Percentiles rank a stretch among this genome's conserved stretches.
Evolutionary conservation across 176 grass and related monocot genomes (phyloP).

Genomic region (Bromus sterilis): DNA sequence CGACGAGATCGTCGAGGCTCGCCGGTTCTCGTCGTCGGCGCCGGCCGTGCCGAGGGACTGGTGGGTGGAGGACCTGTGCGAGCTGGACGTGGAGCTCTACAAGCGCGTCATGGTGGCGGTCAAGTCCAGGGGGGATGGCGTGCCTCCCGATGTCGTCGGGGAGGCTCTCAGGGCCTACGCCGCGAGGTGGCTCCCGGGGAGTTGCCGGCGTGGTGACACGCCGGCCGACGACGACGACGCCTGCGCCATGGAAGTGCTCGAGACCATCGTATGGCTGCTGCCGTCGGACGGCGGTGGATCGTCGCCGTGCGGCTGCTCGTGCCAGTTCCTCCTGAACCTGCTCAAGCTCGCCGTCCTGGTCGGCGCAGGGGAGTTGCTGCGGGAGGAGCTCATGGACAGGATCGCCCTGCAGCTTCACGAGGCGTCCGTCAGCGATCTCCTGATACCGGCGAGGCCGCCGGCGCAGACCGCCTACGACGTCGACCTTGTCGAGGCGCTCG

Average conservation of each 20-base stretch:
- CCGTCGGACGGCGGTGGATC: constrained; percentile 63
- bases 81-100: constrained; percentile 76
- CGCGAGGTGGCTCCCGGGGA: constrained; percentile 58
- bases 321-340: constrained; percentile 69
- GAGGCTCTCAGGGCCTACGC: constrained; percentile 73
- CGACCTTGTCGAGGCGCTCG: constrained; percentile 37
- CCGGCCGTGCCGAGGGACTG: constrained; percentile 51
- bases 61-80: constrained; percentile 93
- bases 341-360: constrained; percentile 55
- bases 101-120: constrained; percentile 74
- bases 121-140: constrained; percentile 53
- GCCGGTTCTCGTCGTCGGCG: constrained; percentile 9
- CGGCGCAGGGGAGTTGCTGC: constrained; percentile 44
- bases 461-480: constrained; percentile 47
- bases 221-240: constrained; percentile 27
- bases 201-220: constrained; percentile 31
- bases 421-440: constrained; percentile 57
- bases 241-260: constrained; percentile 39
- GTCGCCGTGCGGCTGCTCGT: constrained; percentile 38
- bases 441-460: constrained; percentile 54
- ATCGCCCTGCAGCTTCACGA: constrained; percentile 60
- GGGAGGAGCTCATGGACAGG: constrained; percentile 66
- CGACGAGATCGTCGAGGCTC: constrained; percentile 55
- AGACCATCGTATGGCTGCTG: constrained; percentile 63
- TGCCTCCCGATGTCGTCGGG: constrained; percentile 48